Evolutionary conservation across 2,329 filamentous ascomycete genomes (phyloP).

Genomic region (Aaosphaeria arxii): DNA sequence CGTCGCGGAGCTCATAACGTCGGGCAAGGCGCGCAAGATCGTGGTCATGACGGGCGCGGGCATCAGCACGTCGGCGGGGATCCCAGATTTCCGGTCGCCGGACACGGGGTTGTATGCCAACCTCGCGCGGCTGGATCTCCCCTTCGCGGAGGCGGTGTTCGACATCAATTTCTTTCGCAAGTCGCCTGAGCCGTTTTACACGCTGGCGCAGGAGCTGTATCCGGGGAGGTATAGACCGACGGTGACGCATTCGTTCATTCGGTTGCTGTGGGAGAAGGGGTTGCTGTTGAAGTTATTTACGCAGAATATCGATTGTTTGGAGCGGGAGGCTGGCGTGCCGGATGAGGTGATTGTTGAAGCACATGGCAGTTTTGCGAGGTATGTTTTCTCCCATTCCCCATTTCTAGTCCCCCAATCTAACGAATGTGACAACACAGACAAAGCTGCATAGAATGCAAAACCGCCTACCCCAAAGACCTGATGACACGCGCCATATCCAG

Average conservation of each 20-base stretch:
- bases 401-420: not conserved
- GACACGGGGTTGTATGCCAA: slow-evolving; percentile 94
- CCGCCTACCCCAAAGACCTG: slow-evolving; percentile 65
- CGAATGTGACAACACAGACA: slow-evolving; percentile 50
- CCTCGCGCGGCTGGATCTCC: slow-evolving; percentile 78
- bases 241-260: slow-evolving; percentile 84
- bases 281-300: slow-evolving; percentile 85
- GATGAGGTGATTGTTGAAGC: slow-evolving; percentile 82
- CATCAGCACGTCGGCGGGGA: slow-evolving; percentile 70
- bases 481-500: slow-evolving; percentile 69
- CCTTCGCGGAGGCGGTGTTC: slow-evolving; percentile 89
- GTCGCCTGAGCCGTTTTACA: slow-evolving; percentile 87
- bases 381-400: not conserved
- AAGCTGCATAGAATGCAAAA: slow-evolving; percentile 84
- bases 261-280: slow-evolving; percentile 74
- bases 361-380: slow-evolving; percentile 82
- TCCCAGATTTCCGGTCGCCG: slow-evolving; percentile 93
- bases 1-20: slow-evolving; percentile 76
- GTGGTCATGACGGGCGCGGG: slow-evolving; percentile 91
- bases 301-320: slow-evolving; percentile 96
- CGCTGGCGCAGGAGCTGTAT: slow-evolving; percentile 86
- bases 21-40: slow-evolving; percentile 65
- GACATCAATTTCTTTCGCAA: slow-evolving; percentile 84
- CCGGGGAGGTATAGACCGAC: slow-evolving; percentile 88
- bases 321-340: slow-evolving; percentile 81